These are phyloP conservation scores for Pseudoneurospora amorphoporcata DNA, from an alignment of 495 filamentous ascomycete genomes.

Conservation along the genomic window DNA sequence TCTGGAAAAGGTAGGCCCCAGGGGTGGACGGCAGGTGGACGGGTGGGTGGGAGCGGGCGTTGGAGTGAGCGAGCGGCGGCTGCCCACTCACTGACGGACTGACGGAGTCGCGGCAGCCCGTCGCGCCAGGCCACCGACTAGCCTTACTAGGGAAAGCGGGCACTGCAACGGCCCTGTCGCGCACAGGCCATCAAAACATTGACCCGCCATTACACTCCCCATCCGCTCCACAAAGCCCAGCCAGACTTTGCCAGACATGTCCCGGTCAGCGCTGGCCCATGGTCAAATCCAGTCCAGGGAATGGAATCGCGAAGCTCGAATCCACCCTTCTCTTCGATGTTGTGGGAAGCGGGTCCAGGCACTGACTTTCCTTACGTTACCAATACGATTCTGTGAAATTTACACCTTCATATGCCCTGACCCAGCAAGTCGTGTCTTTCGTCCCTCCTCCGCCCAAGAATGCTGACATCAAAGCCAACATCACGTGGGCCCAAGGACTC, in stretches of 20 bases:
- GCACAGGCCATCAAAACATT: constrained; percentile 18
- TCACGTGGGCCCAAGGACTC: not conserved
- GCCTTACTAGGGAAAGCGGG: constrained; percentile 11
- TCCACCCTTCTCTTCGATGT: not conserved
- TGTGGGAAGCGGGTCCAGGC: not conserved
- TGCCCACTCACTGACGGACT: not conserved
- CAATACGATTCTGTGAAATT: not conserved
- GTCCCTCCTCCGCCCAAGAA: not conserved
- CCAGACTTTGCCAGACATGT: not conserved
- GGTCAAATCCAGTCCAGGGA: not conserved
- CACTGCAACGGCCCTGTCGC: constrained; percentile 2
- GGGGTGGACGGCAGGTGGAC: constrained; percentile 1
- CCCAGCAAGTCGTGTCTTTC: no score
- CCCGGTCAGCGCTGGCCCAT: not conserved
- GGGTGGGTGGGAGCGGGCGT: constrained; percentile 4
- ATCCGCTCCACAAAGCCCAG: not conserved
- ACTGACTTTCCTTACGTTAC: not conserved
- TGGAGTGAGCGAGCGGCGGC: constrained; percentile 2
- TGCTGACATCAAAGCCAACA: not conserved
- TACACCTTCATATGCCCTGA: not conserved
- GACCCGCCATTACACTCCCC: not conserved
- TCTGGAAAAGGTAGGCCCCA: not conserved
- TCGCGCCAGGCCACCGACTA: constrained; percentile 24
- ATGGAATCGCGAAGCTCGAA: not conserved
- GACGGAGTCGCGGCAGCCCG: not conserved